Conservation (phyloP, 192 early-diverging fungal genomes). For the Umbelopsis vinacea region DNA sequence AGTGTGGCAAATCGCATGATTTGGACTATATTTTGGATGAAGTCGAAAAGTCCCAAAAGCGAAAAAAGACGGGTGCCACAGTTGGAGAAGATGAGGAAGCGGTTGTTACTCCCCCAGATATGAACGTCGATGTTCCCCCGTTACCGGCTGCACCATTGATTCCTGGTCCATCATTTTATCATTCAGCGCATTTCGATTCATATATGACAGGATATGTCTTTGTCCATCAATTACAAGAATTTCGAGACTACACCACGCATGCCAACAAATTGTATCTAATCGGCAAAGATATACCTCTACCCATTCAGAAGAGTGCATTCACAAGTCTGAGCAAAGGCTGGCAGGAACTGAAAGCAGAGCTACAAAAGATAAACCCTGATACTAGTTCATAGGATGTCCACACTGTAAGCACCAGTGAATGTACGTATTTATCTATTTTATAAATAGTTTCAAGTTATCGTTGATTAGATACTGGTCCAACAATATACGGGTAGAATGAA, state of each 20-base stretch:
- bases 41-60: constrained; percentile 34
- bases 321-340: constrained; percentile 54
- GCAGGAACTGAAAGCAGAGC: background rate
- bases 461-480: no score
- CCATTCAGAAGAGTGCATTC: constrained; percentile 63
- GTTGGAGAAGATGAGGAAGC: background rate
- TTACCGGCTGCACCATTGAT: background rate
- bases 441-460: no score
- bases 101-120: constrained; percentile 24
- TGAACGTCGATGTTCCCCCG: constrained; percentile 10
- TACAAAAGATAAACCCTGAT: background rate
- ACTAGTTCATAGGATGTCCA: background rate
- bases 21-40: constrained; percentile 87
- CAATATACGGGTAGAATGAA: no score
- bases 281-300: constrained; percentile 76
- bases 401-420: background rate
- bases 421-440: no score
- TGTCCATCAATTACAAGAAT: constrained; percentile 49
- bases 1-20: constrained; percentile 81
- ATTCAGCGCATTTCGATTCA: constrained; percentile 93
- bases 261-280: constrained; percentile 89
- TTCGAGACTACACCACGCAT: constrained; percentile 46
- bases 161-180: constrained; percentile 53
- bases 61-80: constrained; percentile 14
- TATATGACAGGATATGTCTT: constrained; percentile 96